Percentiles rank a stretch among this genome's conserved stretches.
Evolutionary conservation across 768 basidiomycete genomes (phyloP).

Genomic region (Leccinum variicolor): DNA sequence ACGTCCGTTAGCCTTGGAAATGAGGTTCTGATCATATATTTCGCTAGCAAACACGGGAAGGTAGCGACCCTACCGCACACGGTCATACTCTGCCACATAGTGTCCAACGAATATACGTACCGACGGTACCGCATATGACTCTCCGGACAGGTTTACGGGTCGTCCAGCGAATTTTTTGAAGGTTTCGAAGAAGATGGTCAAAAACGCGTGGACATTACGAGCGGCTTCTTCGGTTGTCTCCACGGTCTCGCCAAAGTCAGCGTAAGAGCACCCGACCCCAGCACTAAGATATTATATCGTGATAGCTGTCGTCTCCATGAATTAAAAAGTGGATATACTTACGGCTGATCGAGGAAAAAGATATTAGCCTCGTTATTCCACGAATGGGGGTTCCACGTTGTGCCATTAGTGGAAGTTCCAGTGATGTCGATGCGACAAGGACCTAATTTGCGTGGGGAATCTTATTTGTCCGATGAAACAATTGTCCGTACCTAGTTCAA

Average conservation of each 20-base stretch:
- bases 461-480: constrained; percentile 5
- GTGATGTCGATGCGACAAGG: constrained; percentile 59
- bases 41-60: constrained; percentile 73
- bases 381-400: constrained; percentile 58
- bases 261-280: constrained; percentile 70
- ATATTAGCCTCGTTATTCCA: constrained; percentile 69
- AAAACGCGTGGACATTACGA: constrained; percentile 69
- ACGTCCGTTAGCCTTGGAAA: constrained; percentile 47
- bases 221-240: constrained; percentile 81
- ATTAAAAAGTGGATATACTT: constrained; percentile 3
- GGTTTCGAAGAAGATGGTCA: constrained; percentile 76
- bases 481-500: constrained; percentile 47
- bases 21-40: constrained; percentile 68
- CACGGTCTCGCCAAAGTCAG: constrained; percentile 64
- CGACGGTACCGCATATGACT: constrained; percentile 72
- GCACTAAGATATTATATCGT: constrained; percentile 36
- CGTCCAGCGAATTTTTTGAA: constrained; percentile 71
- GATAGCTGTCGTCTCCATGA: background rate
- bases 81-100: background rate
- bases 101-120: constrained; percentile 32
- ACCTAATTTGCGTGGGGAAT: constrained; percentile 34
- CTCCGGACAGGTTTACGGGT: constrained; percentile 69
- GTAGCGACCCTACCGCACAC: constrained; percentile 53
- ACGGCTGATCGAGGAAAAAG: constrained; percentile 71
- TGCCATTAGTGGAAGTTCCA: constrained; percentile 53